Evolutionary conservation across 257 asterid genomes (phyloP), one percentile per base, ranked within the genome.

Genomic region (Phtheirospermum japonicum): DNA sequence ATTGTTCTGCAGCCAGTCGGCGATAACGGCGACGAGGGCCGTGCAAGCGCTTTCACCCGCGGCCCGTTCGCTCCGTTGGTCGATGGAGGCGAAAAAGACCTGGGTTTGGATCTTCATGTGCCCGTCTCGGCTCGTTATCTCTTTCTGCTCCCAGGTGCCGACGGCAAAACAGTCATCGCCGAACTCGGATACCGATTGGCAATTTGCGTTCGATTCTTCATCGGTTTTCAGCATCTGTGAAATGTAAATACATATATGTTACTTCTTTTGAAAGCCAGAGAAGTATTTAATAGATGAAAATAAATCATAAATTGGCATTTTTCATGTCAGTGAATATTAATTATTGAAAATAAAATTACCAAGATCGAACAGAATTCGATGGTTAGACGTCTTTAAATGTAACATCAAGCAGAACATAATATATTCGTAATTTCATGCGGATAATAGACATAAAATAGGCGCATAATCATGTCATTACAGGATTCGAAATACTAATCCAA

Each of bases 11-110:
- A 92, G 71, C 99, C 99, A 92, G 73, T 92, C 89, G 11, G 97
- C 96, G 30, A 92, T 76, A 17, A 92, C 96, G 34, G 99, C 95
- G 34, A 89, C 99, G 7, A 92, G 96, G 42, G 89, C 94, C 2
- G 99, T 92, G 64, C 99, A 92, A 31, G 99, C 99, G 52, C 99
- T 85, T 73, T 83, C 99, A 28, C 99, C 97, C 0, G 97, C 93
- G 9, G 97, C 99, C 56, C 69, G 83, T 71, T 92, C 99, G n/a
- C 95, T 92, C 65, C 97, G 78, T 59, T 92, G 99, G 54, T 92
- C 99, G 36, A 92, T 92, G 63, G 99, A 86, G 55, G 99, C 99
- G 63, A 89, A 85, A 77, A 92, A 92, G 57, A 85, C 91, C 32
- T 83, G 78, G 1, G 96, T 80, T 49, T 80, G 80, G 57, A 92